Evolutionary conservation across 306 rosid genomes (phyloP).

Genomic region (Lathyrus aphaca): DNA sequence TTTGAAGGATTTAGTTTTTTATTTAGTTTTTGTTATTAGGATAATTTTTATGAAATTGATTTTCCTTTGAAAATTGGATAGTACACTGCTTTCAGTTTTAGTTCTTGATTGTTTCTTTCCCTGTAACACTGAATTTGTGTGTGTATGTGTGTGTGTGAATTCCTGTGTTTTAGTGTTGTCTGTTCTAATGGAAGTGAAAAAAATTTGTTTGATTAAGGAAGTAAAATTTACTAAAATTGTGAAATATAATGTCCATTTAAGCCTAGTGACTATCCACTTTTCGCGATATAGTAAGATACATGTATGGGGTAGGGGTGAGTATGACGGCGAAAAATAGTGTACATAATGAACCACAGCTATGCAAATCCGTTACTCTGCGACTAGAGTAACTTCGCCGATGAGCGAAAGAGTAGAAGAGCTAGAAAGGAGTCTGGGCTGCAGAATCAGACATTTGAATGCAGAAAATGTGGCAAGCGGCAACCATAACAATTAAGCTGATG

Average conservation of each 20-base stretch:
- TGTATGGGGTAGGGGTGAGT: not conserved
- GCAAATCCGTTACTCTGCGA: not conserved
- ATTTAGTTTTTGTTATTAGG: not conserved
- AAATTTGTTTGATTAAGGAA: not conserved
- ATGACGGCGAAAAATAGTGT: not conserved
- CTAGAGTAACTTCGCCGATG: not conserved
- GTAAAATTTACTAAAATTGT: conserved; percentile 6
- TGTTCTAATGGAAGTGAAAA: conserved; percentile 9
- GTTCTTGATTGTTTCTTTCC: conserved; percentile 15
- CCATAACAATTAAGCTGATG: too few relatives aligned
- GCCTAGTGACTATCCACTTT: not conserved
- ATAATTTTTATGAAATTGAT: not conserved
- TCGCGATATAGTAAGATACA: not conserved
- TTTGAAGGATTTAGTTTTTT: not conserved
- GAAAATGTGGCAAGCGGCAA: not conserved
- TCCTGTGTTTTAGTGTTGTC: conserved; percentile 14
- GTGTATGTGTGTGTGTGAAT: not conserved
- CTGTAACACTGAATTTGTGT: not conserved
- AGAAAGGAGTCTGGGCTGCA: not conserved
- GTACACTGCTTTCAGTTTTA: conserved; percentile 6
- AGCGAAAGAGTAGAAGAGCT: not conserved
- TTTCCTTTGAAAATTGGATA: conserved; percentile 4
- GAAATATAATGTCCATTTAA: conserved; percentile 13
- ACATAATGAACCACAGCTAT: not conserved
- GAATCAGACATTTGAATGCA: not conserved